Base-by-base conservation (phyloP, 768 basidiomycete species). In the Pleurotus eryngii region DNA sequence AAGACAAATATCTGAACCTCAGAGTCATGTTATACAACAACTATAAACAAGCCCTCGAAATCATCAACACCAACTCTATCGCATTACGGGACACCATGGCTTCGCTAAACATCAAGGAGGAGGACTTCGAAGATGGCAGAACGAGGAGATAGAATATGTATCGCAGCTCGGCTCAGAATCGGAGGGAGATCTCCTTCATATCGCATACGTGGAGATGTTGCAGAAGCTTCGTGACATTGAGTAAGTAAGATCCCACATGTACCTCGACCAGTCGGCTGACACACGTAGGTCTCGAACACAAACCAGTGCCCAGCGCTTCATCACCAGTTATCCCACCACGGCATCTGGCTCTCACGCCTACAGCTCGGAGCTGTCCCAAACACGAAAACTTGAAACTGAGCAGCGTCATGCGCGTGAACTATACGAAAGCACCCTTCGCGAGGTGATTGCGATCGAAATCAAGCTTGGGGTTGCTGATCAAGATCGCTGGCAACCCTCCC, bases 1-100 rank as follows among this genome's bases (percentile, higher is more conserved):
- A 45, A 49, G 66, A 70, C 18, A 66, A 59, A 12, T 69, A 63
- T 51, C 54, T 48, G 26, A 62, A 57, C 37, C 62, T 67, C 7
- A 65, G 67, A 67, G 57, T 18, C 46, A 58, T 67, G 45, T 20
- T 71, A 12, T 39, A 49, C 27, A 60, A 67, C 30, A 68, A 71
- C 59, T 71, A 70, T 48, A 17, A 60, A 37, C 67, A 70, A 30
- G 69, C 66, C 3, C 58, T 69, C 8, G 57, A 63, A 3, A 64
- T 67, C 18, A 35, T 66, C 11, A n/a, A 40, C 3, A 43, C 30
- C 26, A 4, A 42, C 39, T 46, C 54, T 24, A 35, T 8, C 7
- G 55, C 49, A 3, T 40, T 64, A 12, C 3, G 42, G 12, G 1
- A n/a, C 18, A 26, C 60, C 2, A 60, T 64, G 58, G 24, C 15